A percentile compares a stretch with the other conserved stretches of the same genome.
Evolutionary conservation across 805 yeast species (phyloP).

Genomic region (Groenewaldozyma salmanticensis): DNA sequence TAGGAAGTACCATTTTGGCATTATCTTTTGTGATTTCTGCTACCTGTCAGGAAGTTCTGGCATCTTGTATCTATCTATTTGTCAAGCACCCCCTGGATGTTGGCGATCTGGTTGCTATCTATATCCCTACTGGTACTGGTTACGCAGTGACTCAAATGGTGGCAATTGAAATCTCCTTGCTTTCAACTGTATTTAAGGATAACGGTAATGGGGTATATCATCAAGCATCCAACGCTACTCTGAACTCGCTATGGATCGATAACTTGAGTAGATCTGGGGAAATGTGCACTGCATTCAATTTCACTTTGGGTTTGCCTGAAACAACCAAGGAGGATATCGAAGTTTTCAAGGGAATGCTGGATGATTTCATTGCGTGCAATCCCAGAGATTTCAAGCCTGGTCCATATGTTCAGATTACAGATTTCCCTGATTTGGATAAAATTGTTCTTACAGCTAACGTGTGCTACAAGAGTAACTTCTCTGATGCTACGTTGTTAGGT

Average conservation of each 20-base stretch:
- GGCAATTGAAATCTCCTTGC: constrained; percentile 27
- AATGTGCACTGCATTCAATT: constrained; percentile 17
- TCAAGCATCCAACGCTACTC: constrained; percentile 30
- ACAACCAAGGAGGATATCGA: constrained; percentile 28
- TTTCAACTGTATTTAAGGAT: constrained; percentile 28
- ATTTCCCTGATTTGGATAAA: constrained; percentile 27
- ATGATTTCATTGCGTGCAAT: constrained; percentile 24
- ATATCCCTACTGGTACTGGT: constrained; percentile 14
- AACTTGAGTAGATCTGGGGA: constrained; percentile 29
- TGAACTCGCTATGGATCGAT: constrained; percentile 30
- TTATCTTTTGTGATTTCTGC: constrained; percentile 30
- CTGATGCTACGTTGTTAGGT: constrained; percentile 24
- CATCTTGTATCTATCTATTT: constrained; percentile 31
- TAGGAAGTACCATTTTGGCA: constrained; percentile 31
- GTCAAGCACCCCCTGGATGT: constrained; percentile 35
- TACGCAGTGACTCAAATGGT: constrained; percentile 17
- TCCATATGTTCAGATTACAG: constrained; percentile 25
- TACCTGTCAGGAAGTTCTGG: constrained; percentile 31
- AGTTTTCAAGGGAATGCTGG: constrained; percentile 21
- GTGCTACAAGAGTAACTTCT: constrained; percentile 24
- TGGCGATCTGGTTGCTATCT: constrained; percentile 30
- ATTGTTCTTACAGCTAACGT: constrained; percentile 22
- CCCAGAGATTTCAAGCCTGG: constrained; percentile 29
- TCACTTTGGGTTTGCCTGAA: constrained; percentile 28
- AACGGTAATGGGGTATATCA: constrained; percentile 21